phyloP scores from a whole-genome alignment of 495 filamentous ascomycete genomes.

The Staphylotrichum longicolle region DNA sequence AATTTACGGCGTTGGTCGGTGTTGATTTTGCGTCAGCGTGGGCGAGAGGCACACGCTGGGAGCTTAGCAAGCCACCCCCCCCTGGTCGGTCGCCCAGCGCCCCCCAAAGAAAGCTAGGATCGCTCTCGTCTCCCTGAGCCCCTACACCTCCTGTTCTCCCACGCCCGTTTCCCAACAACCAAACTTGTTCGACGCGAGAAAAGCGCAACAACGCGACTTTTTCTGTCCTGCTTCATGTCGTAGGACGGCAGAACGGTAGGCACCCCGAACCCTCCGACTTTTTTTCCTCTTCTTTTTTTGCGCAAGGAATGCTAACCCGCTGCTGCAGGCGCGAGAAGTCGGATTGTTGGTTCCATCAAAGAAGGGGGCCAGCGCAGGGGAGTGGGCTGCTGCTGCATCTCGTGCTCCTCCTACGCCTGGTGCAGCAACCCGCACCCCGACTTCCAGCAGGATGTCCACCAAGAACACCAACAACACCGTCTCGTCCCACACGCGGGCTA shows the following conservation, averaged over 20 bases:
- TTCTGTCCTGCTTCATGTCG: slow-evolving; percentile 23
- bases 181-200: slow-evolving; percentile 23
- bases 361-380: slow-evolving; percentile 30
- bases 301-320: slow-evolving; percentile 29
- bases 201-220: slow-evolving; percentile 26
- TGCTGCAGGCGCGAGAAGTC: slow-evolving; percentile 33
- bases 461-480: background rate
- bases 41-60: slow-evolving; percentile 10
- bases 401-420: background rate
- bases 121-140: slow-evolving; percentile 9
- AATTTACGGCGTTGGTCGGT: background rate
- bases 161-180: slow-evolving; percentile 23
- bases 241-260: slow-evolving; percentile 26
- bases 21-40: background rate
- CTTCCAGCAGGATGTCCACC: slow-evolving; percentile 32
- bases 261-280: slow-evolving; percentile 2
- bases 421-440: slow-evolving; percentile 8
- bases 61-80: slow-evolving; percentile 21
- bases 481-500: slow-evolving; percentile 37
- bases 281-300: slow-evolving; percentile 7
- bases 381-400: slow-evolving; percentile 16
- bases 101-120: slow-evolving; percentile 29
- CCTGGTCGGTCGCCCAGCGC: slow-evolving; percentile 22
- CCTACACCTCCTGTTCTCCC: slow-evolving; percentile 20
- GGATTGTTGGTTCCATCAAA: slow-evolving; percentile 27